Percentiles rank a stretch among this genome's conserved stretches.
These are phyloP conservation scores for Solanum virginianum DNA, from an alignment of 257 asterid species.

Conservation along the genomic window DNA sequence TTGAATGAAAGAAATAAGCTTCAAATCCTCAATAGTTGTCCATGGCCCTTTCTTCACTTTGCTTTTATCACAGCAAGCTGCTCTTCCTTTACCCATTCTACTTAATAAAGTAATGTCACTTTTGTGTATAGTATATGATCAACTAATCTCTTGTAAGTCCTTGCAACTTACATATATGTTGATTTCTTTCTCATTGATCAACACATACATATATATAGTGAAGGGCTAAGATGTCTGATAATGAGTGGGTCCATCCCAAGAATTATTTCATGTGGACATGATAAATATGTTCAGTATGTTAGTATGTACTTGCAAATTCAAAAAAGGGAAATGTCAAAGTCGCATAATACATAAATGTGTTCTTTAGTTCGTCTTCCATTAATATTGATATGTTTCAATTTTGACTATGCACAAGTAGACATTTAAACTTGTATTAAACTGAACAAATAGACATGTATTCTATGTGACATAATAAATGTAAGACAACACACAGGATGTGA, in stretches of 20 bases:
- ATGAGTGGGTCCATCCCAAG: background rate
- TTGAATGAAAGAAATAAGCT: slow-evolving; percentile 37
- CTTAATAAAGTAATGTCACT: background rate
- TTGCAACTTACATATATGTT: background rate
- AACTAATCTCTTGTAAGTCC: background rate
- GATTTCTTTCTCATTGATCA: background rate
- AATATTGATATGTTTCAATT: too few species aligned
- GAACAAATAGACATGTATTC: too few species aligned
- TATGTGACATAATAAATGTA: too few species aligned
- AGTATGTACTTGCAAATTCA: too few species aligned
- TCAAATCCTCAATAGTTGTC: slow-evolving; percentile 54
- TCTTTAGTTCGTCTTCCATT: too few species aligned
- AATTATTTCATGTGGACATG: background rate
- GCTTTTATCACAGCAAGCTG: slow-evolving; percentile 65
- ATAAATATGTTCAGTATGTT: too few species aligned
- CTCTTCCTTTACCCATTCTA: slow-evolving; percentile 43
- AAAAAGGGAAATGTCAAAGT: too few species aligned
- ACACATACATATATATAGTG: background rate
- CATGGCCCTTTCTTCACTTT: slow-evolving; percentile 63
- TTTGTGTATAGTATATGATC: background rate
- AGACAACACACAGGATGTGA: too few species aligned
- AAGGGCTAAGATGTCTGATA: background rate
- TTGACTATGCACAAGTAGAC: too few species aligned
- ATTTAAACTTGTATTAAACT: too few species aligned
- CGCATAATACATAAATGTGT: too few species aligned